Base-by-base conservation (phyloP, 345 rosid species). In the Eucalyptus cloeziana region DNA sequence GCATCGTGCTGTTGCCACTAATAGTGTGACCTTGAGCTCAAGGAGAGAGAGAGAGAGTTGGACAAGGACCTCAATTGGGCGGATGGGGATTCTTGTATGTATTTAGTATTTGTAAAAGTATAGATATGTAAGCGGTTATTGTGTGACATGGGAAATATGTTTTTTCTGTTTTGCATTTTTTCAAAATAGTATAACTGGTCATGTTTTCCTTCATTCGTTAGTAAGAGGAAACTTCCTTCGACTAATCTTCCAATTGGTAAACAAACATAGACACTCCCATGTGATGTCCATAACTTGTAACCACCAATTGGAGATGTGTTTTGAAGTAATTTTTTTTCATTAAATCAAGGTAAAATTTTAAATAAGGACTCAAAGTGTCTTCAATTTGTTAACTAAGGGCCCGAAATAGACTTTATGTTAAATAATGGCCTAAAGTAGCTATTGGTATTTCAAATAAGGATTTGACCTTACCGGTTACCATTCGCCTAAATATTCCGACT, bases 401-500 rank as follows among this genome's bases (percentile, higher is more conserved):
- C 51, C 6, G 5, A 5, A 49, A 49, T 49, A 49, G 50, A 49
- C 50, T 47, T 47, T 49, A 12, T 49, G 50, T 49, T 49, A 49
- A 49, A 49, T 49, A 49, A 49, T 2, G 14, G 50, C 50, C 50
- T 49, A 49, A 45, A 49, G 50, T 49, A 14, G 50, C 50, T 13
- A 49, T 49, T 49, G 14, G 12, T 49, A 49, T 49, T 49, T 49
- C 50, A 49, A 49, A 49, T 49, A 49, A 49, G 50, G 50, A 49
- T 49, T 49, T 49, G 50, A 49, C 5, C 50, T 49, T 49, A 49
- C 2, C 0, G 14, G 50, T 14, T 12, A 49, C 50, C 5, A 5
- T 0, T 49, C 4, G 5, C 15, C 50, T 13, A 49, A 49, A 49
- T 49, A 49, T 4, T 49, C 2, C 0, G 1, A 49, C 4, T 49